phyloP scores from a whole-genome alignment of 345 rosid genomes.

The Ceriops tagal region DNA sequence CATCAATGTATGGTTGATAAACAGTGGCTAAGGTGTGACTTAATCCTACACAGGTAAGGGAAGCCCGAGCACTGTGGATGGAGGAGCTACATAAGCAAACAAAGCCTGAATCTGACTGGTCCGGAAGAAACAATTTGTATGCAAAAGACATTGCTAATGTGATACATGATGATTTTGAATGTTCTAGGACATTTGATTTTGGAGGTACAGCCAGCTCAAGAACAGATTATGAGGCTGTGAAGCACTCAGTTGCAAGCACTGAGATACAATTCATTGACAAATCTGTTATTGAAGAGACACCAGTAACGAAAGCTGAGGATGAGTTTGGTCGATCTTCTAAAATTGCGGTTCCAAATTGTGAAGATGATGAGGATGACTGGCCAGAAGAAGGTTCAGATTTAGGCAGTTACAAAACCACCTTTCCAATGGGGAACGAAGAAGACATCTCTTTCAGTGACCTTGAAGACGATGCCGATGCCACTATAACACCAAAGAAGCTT shows the following conservation, averaged over 20 bases:
- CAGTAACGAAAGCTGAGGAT: constrained; percentile 27
- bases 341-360: constrained; percentile 10
- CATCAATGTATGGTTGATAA: not conserved
- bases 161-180: constrained; percentile 24
- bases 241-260: constrained; percentile 12
- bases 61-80: constrained; percentile 34
- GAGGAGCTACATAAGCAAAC: constrained; percentile 47
- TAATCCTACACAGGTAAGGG: constrained; percentile 23
- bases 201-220: not conserved
- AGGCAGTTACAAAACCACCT: constrained; percentile 22
- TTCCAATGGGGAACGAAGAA: constrained; percentile 25
- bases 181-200: constrained; percentile 17
- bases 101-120: constrained; percentile 31
- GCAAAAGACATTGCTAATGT: constrained; percentile 15
- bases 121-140: constrained; percentile 37
- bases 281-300: constrained; percentile 22
- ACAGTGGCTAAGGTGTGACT: not conserved
- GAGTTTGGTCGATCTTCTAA: constrained; percentile 27
- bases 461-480: constrained; percentile 25
- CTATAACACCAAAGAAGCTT: constrained; percentile 34
- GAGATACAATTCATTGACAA: constrained; percentile 25
- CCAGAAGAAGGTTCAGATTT: constrained; percentile 19
- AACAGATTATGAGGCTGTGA: constrained; percentile 15
- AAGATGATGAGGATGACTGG: constrained; percentile 31
- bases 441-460: constrained; percentile 34